phyloP scores from a whole-genome alignment of 1,139 yeast genomes.

The Diutina rugosa region DNA sequence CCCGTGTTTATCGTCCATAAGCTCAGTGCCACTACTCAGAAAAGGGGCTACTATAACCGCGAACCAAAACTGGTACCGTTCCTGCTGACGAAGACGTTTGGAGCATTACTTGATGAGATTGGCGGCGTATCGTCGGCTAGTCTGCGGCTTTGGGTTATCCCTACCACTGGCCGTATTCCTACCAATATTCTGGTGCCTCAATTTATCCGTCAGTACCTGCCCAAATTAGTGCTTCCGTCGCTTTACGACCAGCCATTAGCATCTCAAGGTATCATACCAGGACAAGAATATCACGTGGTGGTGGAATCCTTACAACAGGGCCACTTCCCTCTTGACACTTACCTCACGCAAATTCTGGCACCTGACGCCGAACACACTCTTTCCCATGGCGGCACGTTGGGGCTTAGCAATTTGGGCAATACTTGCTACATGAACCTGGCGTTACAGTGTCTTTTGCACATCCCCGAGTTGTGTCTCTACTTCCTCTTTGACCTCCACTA shows the following conservation, averaged over 20 bases:
- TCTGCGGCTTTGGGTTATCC: constrained; percentile 28
- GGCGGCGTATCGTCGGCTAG: constrained; percentile 8
- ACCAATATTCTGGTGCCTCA: constrained; percentile 12
- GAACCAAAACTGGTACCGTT: constrained; percentile 6
- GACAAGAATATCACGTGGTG: constrained; percentile 14
- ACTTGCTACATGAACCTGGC: constrained; percentile 98
- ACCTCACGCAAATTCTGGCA: neutral
- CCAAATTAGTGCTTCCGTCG: constrained; percentile 17
- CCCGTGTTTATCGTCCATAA: constrained; percentile 40
- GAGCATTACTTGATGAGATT: constrained; percentile 17
- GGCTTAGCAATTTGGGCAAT: constrained; percentile 77
- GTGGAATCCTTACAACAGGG: constrained; percentile 24
- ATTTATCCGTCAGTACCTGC: constrained; percentile 18
- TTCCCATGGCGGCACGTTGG: constrained; percentile 14
- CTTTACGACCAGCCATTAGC: constrained; percentile 15
- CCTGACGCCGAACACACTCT: neutral
- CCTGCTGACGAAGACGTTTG: constrained; percentile 18
- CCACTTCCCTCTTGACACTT: constrained; percentile 7
- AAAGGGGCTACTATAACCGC: constrained; percentile 6
- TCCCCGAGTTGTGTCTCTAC: constrained; percentile 73
- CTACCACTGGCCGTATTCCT: constrained; percentile 14
- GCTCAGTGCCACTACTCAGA: constrained; percentile 11
- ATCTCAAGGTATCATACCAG: constrained; percentile 18
- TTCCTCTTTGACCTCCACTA: constrained; percentile 52
- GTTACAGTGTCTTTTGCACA: constrained; percentile 75